A percentile compares a stretch with the other conserved stretches of the same genome.
phyloP scores from a whole-genome alignment of 2,329 filamentous ascomycete species.

The Geoglossum cookeanum region DNA sequence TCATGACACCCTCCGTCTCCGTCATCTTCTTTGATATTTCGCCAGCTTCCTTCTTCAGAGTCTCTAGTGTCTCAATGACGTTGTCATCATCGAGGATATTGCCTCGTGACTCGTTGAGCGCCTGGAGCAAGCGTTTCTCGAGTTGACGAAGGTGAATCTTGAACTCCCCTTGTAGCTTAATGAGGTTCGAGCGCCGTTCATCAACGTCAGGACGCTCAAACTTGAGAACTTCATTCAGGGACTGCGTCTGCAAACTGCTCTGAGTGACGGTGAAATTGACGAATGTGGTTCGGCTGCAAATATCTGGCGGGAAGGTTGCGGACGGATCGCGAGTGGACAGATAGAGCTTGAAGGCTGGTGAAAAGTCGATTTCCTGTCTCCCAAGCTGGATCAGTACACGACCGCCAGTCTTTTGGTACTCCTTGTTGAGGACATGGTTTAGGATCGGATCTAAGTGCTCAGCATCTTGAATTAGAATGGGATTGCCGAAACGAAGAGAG shows the following conservation, averaged over 20 bases:
- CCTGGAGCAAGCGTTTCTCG: constrained; percentile 83
- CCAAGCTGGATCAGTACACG: constrained; percentile 96
- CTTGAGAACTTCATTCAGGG: constrained; percentile 90
- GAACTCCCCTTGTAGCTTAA: constrained; percentile 98
- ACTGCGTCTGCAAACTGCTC: constrained; percentile 95
- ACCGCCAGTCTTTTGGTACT: constrained; percentile 95
- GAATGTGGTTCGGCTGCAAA: constrained; percentile 95
- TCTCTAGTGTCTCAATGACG: constrained; percentile 94
- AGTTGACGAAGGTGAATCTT: constrained; percentile 92
- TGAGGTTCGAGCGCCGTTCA: constrained; percentile 85
- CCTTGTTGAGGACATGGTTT: constrained; percentile 97
- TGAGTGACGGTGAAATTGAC: constrained; percentile 99
- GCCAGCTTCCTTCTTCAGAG: constrained; percentile 88
- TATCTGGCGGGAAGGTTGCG: constrained; percentile 83
- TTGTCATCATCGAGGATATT: constrained; percentile 98
- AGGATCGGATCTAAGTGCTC: constrained; percentile 93
- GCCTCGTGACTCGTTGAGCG: constrained; percentile 88
- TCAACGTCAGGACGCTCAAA: constrained; percentile 95
- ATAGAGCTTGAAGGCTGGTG: constrained; percentile 86
- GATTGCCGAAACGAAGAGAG: constrained; percentile 90
- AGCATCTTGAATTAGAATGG: constrained; percentile 94
- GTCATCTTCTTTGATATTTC: constrained; percentile 94
- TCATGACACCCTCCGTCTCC: constrained; percentile 95
- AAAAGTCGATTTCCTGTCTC: constrained; percentile 98
- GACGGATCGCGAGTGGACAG: constrained; percentile 92